Conservation (phyloP, 1,284 basidiomycete genomes). For the Vanrija sp. region DNA sequence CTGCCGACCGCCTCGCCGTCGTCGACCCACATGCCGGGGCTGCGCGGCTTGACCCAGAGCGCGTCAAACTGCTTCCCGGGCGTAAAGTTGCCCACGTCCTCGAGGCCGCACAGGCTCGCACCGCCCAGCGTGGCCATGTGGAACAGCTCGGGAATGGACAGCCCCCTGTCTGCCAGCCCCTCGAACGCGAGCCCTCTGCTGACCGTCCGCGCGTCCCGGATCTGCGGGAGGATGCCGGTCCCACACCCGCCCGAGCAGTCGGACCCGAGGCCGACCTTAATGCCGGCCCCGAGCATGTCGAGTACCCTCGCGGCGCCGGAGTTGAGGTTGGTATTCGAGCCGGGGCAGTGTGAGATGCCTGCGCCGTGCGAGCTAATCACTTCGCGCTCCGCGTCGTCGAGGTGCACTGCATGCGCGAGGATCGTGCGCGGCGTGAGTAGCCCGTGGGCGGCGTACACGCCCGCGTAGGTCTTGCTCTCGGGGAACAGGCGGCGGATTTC, state of each 20-base stretch:
- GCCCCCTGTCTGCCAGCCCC: constrained; percentile 21
- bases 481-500: constrained; percentile 67
- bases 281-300: constrained; percentile 70
- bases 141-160: constrained; percentile 72
- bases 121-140: constrained; percentile 91
- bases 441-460: constrained; percentile 75
- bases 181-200: constrained; percentile 64
- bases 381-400: constrained; percentile 66
- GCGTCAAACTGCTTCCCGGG: constrained; percentile 89
- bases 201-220: constrained; percentile 77
- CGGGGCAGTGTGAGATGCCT: constrained; percentile 89
- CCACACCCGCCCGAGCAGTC: constrained; percentile 88
- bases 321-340: constrained; percentile 83
- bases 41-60: constrained; percentile 62
- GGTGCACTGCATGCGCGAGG: constrained; percentile 75
- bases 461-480: constrained; percentile 60
- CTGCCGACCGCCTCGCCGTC: constrained; percentile 37
- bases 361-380: constrained; percentile 64
- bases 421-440: constrained; percentile 77
- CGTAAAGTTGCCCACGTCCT: constrained; percentile 71
- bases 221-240: constrained; percentile 73
- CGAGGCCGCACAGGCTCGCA: constrained; percentile 73
- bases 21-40: constrained; percentile 51
- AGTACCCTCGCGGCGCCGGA: constrained; percentile 79
- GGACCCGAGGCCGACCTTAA: constrained; percentile 84